Base-by-base conservation (phyloP, 768 basidiomycete species). In the Boletus eberwhitei region DNA sequence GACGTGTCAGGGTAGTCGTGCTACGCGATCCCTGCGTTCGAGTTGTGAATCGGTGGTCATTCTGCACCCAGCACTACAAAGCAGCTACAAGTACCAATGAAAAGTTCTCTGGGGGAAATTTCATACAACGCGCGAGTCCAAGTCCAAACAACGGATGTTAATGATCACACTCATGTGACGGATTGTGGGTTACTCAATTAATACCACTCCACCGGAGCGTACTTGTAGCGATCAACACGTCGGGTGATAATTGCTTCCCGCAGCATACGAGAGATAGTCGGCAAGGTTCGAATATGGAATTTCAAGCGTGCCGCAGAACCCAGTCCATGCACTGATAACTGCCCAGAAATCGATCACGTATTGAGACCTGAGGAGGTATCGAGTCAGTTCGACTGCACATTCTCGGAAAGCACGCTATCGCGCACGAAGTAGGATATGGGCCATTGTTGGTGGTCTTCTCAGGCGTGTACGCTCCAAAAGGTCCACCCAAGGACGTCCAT, bases 261-360 rank as follows among this genome's bases (percentile, higher is more conserved):
- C 59, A n/a, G 65, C 65, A 37, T 67, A 57, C 32, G 56, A 52
- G 32, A 65, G 57, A 31, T 65, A 65, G 53, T 59, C 59, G 2
- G 65, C 64, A 2, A 65, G 51, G 45, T 62, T 67, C 22, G 29
- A 14, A 45, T 67, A 67, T 3, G 59, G 65, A 19, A 65, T 67
- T 13, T 61, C 37, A 16, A 47, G 48, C 12, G 57, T 67, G 26
- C 37, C 52, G 29, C 65, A 65, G 8, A 54, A 59, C 12, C 65
- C 65, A 2, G 64, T 65, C 64, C 65, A 65, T 17, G 65, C 65
- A 36, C 56, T 61, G 37, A 67, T 54, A 16, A 53, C 17, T 17
- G 39, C 50, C 65, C 65, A 65, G 44, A 64, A 61, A 17, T 50
- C 60, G 29, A 53, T 53, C n/a, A 65, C 54, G 29, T 67, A 67